A percentile compares a stretch with the other conserved stretches of the same genome.
phyloP scores from a whole-genome alignment of 768 basidiomycete species.

The Lyophyllum semitale region DNA sequence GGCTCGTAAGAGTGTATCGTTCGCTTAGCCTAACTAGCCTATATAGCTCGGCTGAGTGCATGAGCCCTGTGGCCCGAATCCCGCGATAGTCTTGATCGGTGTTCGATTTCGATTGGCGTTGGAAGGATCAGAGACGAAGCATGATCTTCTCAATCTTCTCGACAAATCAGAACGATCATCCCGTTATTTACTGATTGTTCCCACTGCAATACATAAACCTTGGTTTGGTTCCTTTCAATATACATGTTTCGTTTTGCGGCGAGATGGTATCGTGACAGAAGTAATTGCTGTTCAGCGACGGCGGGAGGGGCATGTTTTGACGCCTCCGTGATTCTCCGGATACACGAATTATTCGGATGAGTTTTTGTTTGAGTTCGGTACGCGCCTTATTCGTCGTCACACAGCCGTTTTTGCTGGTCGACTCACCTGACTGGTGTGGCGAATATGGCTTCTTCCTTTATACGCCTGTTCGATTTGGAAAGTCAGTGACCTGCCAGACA shows the following conservation, averaged over 20 bases:
- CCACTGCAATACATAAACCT: not conserved
- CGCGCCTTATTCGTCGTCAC: not conserved
- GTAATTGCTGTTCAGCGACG: not conserved
- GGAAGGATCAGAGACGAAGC: not conserved
- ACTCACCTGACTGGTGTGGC: not conserved
- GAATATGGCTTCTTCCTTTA: not conserved
- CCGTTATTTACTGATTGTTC: not conserved
- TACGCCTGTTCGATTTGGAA: not conserved
- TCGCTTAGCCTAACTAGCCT: slow-evolving; percentile 7
- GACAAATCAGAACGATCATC: not conserved
- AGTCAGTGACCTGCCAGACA: slow-evolving; percentile 1
- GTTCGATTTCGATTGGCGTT: not conserved
- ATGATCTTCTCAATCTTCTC: not conserved
- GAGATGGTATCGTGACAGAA: not conserved
- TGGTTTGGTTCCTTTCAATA: not conserved
- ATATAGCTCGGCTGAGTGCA: not conserved
- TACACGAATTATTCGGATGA: not conserved
- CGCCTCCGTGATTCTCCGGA: not conserved
- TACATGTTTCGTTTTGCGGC: not conserved
- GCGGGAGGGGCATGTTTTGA: not conserved
- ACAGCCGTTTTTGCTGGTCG: not conserved
- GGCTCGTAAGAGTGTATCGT: slow-evolving; percentile 14
- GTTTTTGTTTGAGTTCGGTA: not conserved
- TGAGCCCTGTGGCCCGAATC: not conserved
- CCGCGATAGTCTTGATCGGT: too few relatives aligned